Base-by-base conservation (phyloP, 495 filamentous ascomycete species). In the Trypethelium eluteriae region DNA sequence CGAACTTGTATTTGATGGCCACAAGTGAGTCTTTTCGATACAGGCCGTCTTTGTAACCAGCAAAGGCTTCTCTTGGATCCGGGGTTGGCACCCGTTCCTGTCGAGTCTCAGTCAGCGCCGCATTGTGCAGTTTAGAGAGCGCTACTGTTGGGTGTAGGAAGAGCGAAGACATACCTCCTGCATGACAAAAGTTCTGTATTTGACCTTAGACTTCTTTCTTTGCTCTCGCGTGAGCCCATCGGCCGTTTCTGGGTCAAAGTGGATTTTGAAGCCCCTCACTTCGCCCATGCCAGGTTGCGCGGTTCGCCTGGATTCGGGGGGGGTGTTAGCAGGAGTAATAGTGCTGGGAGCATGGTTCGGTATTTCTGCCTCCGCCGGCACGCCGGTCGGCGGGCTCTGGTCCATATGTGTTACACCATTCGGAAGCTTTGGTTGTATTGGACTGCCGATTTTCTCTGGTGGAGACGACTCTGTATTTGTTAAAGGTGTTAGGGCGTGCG, bases 391-490 rank as follows among this genome's bases (percentile, higher is more conserved):
- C 36, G 65, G 61, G 47, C 62, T 57, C 16, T 72, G 69, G 50
- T 76, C 73, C 32, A 61, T 44, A 64, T 71, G 66, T 38, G 71
- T 66, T 11, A 66, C 41, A 66, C 71, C 72, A 68, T 74, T 70
- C 61, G 64, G 63, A 62, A 68, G 62, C 67, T 83, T 83, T 32
- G 73, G 66, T 35, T 76, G 77, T 3, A 76, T 74, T 59, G 85
- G 86, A 72, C 82, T 86, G 41, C 78, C 76, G 38, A 73, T 74
- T 75, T 87, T 85, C 72, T 77, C 78, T 50, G 85, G 83, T 39
- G 88, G 84, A n/a, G 92, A 92, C 39, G 88, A 91, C 69, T 89
- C 91, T 71, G 81, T 76, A 68, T 85, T 87, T 35, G 90, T 93
- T 68, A 93, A 82, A 57, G 92, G 90, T 25, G 92, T 95, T 49